Base-by-base conservation (phyloP, 2,329 filamentous ascomycete genomes). In the Fusarium stilboides region DNA sequence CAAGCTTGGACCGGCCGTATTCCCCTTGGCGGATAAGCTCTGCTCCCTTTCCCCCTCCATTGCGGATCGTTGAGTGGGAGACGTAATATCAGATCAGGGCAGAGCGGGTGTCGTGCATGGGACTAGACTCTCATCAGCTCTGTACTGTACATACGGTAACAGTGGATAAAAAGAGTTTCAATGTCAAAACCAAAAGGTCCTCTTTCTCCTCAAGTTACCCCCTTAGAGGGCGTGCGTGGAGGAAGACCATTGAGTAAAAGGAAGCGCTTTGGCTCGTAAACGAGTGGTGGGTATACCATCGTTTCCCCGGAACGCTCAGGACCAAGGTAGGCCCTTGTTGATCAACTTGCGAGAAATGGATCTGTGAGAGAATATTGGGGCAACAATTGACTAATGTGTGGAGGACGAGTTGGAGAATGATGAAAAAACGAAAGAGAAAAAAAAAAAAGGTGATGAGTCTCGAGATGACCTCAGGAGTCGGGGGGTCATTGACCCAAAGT, bases 41-140 rank as follows among this genome's bases (percentile, higher is more conserved):
- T 20, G 33, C 28, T 50, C 42, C 50, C 49, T 46, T 43, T 46
- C 31, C 34, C 39, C 52, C 37, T 53, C 42, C 24, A 10, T 39
- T 54, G 47, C 43, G 52, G 56, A 56, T 70, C 57, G 49, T 45
- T 26, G 44, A 12, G 52, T 20, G 37, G 45, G 43, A 56, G 62
- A 67, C 62, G 62, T 70, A 69, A 68, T 67, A 70, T 69, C 66
- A 69, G 66, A 69, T 69, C 66, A 69, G 61, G 63, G 57, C 46
- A 49, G n/a, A 64, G 58, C 63, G 52, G 57, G 45, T 66, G 57
- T 53, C 33, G 47, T 62, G 55, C 56, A 55, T 64, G 40, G 42
- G 45, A 34, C 62, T 54, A 63, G 15, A 52, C 45, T 50, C 24
- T 46, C 40, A 58, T 62, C 65, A 63, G 34, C 42, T 45, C 44